Base-by-base conservation (phyloP, 345 rosid genomes). In the Ailanthus altissimus region DNA sequence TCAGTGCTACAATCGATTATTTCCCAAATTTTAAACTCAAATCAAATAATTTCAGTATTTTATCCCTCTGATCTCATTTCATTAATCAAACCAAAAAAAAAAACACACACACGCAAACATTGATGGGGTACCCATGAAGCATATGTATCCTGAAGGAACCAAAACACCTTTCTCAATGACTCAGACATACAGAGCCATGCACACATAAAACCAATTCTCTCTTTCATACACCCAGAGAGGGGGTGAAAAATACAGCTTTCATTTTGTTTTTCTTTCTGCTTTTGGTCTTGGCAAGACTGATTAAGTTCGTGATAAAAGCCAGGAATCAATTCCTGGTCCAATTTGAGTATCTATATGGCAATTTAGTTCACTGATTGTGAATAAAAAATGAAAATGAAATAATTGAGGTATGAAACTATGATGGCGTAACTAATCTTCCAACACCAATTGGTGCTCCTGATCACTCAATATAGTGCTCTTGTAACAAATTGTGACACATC, bases 11-110 rank as follows among this genome's bases (percentile, higher is more conserved):
- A 62, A 53, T 65, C 14, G 5, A 50, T 21, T 20, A 10, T 74
- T 63, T 54, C 32, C 36, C 14, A 18, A 59, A 16, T 18, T 73
- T 42, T 20, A 72, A 72, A 43, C 43, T 12, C 49, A 74, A 74
- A 47, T 74, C 69, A 16, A 20, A 60, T 20, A 20, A 60, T 61
- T 28, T 0, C 28, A 26, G 38, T 26, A 16, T 73, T 26, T 45
- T 46, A 38, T 49, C 47, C 5, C 25, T n/a, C 47, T 32, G 38
- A 38, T 13, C 23, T 12, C 28, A 16, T 49, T 16, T 70, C 9
- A n/a, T 42, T 23, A 14, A 5, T 46, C 43, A 10, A 38, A 73
- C 13, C 21, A 56, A 16, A 60, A 5, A 16, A 56, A n/a, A n/a
- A n/a, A n/a, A n/a, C n/a, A n/a, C n/a, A n/a, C n/a, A n/a, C n/a